A percentile compares a stretch with the other conserved stretches of the same genome.
Conservation (phyloP, 805 yeast species). For the Yueomyces sp. region DNA sequence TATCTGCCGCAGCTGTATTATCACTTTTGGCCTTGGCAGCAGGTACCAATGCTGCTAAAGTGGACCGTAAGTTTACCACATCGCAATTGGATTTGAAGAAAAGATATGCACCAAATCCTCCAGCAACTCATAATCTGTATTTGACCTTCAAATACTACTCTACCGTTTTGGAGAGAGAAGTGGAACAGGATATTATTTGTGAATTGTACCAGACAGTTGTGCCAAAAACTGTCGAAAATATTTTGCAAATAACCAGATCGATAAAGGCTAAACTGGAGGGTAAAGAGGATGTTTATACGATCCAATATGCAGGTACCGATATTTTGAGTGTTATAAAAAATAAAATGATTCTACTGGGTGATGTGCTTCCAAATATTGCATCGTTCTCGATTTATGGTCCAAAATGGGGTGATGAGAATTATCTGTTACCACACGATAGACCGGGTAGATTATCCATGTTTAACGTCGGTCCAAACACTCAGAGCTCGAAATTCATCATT, state of each 20-base stretch:
- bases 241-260: conserved; percentile 35
- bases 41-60: neutral
- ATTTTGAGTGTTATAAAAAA: conserved; percentile 65
- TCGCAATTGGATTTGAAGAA: conserved; percentile 5
- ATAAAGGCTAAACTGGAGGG: conserved; percentile 23
- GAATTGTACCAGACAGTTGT: conserved; percentile 55
- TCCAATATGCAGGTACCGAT: conserved; percentile 41
- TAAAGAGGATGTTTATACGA: conserved; percentile 14
- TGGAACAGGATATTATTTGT: conserved; percentile 28
- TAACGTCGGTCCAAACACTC: conserved; percentile 53
- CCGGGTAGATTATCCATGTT: conserved; percentile 64
- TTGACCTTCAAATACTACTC: conserved; percentile 18
- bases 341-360: conserved; percentile 85
- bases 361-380: conserved; percentile 65
- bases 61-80: conserved; percentile 1
- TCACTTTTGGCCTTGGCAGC: neutral
- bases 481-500: conserved; percentile 60
- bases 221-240: conserved; percentile 52
- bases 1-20: neutral
- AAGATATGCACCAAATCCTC: conserved; percentile 21
- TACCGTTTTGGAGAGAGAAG: conserved; percentile 5
- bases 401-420: conserved; percentile 67
- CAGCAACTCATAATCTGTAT: conserved; percentile 17
- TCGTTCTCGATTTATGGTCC: conserved; percentile 73
- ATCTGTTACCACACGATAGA: conserved; percentile 48